Percentiles rank a stretch among this genome's conserved stretches.
Conservation (phyloP, 2,329 filamentous ascomycete genomes). For the Exophiala oligosperma region DNA sequence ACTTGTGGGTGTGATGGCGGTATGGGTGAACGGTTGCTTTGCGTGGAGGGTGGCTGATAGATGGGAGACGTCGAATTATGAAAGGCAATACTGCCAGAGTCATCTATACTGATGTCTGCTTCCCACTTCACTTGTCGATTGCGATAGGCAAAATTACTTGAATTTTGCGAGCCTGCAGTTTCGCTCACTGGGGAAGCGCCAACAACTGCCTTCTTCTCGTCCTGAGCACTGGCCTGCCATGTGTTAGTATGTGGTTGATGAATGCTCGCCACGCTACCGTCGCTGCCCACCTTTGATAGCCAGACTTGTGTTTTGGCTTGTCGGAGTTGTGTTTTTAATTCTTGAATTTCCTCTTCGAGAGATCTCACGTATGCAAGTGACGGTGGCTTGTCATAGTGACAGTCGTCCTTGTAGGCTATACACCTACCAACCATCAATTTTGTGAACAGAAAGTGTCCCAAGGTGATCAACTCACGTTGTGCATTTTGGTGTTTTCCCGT, state of each 20-base stretch:
- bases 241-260: neutral
- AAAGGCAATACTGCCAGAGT: conserved; percentile 27
- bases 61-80: conserved; percentile 29
- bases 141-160: conserved; percentile 12
- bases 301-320: conserved; percentile 27
- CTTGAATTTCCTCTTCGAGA: conserved; percentile 28
- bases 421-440: conserved; percentile 15
- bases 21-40: conserved; percentile 11
- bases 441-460: neutral
- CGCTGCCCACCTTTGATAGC: conserved; percentile 18
- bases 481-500: conserved; percentile 29
- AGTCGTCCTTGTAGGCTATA: conserved; percentile 31
- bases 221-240: conserved; percentile 14
- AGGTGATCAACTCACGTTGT: conserved; percentile 24
- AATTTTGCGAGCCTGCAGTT: conserved; percentile 21
- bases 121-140: conserved; percentile 25
- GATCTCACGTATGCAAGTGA: conserved; percentile 30
- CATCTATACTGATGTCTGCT: conserved; percentile 28
- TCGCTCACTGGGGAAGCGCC: conserved; percentile 26
- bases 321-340: conserved; percentile 26
- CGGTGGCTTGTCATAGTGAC: conserved; percentile 29
- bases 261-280: neutral
- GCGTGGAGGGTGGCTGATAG: conserved; percentile 23
- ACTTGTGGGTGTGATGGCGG: conserved; percentile 2
- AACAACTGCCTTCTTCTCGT: conserved; percentile 25